Conservation (phyloP, 768 basidiomycete species). For the Exsudoporus frostii region DNA sequence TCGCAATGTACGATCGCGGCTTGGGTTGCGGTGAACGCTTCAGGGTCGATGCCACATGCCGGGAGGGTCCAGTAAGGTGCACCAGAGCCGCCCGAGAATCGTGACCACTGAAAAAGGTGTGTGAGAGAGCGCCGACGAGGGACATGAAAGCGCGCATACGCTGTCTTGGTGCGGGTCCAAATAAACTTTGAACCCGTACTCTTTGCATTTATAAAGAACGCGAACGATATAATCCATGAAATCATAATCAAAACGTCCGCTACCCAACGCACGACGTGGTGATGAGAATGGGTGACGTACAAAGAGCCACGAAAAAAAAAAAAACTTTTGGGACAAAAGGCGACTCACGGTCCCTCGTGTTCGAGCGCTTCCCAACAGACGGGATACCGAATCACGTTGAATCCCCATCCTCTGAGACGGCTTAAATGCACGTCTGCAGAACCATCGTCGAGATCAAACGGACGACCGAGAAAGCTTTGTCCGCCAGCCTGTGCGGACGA, state of each 20-base stretch:
- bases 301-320: too few species aligned
- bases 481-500: slow-evolving; percentile 68
- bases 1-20: slow-evolving; percentile 87
- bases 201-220: slow-evolving; percentile 87
- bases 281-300: not conserved
- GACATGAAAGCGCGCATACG: slow-evolving; percentile 46
- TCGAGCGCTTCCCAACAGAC: slow-evolving; percentile 97
- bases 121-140: not conserved
- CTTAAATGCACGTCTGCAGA: slow-evolving; percentile 82
- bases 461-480: slow-evolving; percentile 69
- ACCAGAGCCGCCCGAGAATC: slow-evolving; percentile 91
- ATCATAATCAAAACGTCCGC: slow-evolving; percentile 84
- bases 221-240: slow-evolving; percentile 91
- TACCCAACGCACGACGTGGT: slow-evolving; percentile 31
- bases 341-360: slow-evolving; percentile 89
- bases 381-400: slow-evolving; percentile 76
- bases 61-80: slow-evolving; percentile 92
- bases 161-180: slow-evolving; percentile 97
- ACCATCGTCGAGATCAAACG: slow-evolving; percentile 81
- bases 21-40: slow-evolving; percentile 80
- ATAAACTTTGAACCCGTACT: slow-evolving; percentile 86
- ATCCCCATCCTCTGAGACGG: slow-evolving; percentile 90
- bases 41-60: slow-evolving; percentile 88
- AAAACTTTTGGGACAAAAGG: not conserved
- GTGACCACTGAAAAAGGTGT: slow-evolving; percentile 68